These are phyloP conservation scores for Hypomontagnella monticulosa DNA, from an alignment of 495 filamentous ascomycete genomes.

Conservation along the genomic window DNA sequence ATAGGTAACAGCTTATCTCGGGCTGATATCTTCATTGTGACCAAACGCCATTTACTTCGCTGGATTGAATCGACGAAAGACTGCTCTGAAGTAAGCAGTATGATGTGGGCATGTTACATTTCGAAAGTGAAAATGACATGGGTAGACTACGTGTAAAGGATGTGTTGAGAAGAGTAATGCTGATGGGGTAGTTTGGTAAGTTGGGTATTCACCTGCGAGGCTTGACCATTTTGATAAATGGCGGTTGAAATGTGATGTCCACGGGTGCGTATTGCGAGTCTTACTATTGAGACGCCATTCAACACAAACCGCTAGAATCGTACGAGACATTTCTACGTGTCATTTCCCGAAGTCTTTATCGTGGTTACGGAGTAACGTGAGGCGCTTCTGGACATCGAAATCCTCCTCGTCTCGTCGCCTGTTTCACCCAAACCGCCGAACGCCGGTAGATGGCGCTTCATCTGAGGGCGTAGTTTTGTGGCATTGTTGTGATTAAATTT, in stretches of 20 bases:
- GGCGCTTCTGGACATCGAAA: constrained; percentile 2
- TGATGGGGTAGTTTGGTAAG: neutral
- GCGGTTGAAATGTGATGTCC: neutral
- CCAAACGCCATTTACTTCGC: neutral
- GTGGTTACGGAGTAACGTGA: neutral
- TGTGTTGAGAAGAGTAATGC: constrained; percentile 12
- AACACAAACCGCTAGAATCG: neutral
- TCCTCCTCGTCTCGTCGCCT: constrained; percentile 19
- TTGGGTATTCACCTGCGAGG: neutral
- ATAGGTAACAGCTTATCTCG: neutral
- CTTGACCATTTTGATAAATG: neutral
- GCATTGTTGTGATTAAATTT: too few species aligned
- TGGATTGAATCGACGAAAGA: neutral
- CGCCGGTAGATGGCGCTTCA: neutral
- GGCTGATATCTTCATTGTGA: neutral
- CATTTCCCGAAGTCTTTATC: neutral
- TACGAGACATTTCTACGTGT: neutral
- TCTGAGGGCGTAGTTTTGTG: neutral
- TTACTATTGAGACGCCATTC: constrained; percentile 4
- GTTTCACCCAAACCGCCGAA: constrained; percentile 23
- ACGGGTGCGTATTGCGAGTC: neutral
- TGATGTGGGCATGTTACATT: constrained; percentile 3
- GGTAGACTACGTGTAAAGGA: constrained; percentile 15
- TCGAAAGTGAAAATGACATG: constrained; percentile 1
- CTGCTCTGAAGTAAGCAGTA: neutral